Evolutionary conservation across 2,329 filamentous ascomycete species (phyloP), one percentile per base, ranked within the genome.

Genomic region (Fusarium mangiferae): DNA sequence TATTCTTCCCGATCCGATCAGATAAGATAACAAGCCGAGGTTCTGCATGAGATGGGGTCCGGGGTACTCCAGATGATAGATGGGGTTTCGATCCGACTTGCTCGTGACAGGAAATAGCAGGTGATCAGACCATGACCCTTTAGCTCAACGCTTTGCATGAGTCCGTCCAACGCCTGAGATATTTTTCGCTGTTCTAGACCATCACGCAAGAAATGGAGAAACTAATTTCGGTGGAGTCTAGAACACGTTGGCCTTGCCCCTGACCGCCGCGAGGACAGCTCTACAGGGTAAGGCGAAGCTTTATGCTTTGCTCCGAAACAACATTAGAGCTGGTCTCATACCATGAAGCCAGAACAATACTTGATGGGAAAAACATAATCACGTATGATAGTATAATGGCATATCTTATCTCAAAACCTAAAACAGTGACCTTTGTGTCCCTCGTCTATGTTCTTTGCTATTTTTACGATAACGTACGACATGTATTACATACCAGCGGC

Each of bases 1-100:
- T 22, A 0, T 59, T 59, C 12, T 4, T 48, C 64, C 28, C 13
- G 41, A 26, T 4, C 12, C 38, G 18, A 68, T 68, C 65, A 48
- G 65, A 68, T 68, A 62, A 68, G 63, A 68, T 68, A 57, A 30
- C n/a, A 30, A 17, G 38, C 41, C 42, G 41, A 58, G 55, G 41
- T 28, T 18, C 17, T 26, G 20, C 33, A 36, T 39, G 35, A 7
- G 14, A 28, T 22, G 14, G 14, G 20, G 20, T 58, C 55, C 14
- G 41, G 55, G 55, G 42, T 49, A 49, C 13, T 28, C 20, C 24
- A 54, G 33, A 14, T 41, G 35, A 28, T 13, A n/a, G 3, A 38
- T 28, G 51, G 35, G 24, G 35, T n/a, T n/a, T 28, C 10, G 10
- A 20, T 39, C 7, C 9, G 6, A 54, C 20, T 54, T 54, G 22